These are phyloP conservation scores for Ophiostoma tasmaniense DNA, from an alignment of 2,329 filamentous ascomycete genomes.

Conservation along the genomic window DNA sequence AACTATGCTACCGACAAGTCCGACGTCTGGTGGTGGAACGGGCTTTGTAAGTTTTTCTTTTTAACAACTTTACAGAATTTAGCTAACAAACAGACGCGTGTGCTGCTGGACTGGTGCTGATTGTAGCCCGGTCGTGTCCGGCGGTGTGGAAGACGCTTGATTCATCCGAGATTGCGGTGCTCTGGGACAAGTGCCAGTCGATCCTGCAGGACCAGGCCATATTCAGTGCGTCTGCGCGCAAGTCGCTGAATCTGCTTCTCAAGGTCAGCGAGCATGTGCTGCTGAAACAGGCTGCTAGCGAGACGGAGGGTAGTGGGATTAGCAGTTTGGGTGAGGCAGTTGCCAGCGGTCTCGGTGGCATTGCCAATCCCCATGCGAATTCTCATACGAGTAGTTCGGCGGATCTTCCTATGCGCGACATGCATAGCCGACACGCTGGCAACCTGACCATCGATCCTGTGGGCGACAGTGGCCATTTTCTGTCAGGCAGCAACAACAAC, in stretches of 20 bases:
- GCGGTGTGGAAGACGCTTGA: slow-evolving; percentile 15
- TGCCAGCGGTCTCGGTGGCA: not conserved
- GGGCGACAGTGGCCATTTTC: not conserved
- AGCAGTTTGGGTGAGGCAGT: not conserved
- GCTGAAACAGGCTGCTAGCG: slow-evolving; percentile 12
- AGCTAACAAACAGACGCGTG: slow-evolving; percentile 9
- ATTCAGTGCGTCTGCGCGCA: slow-evolving; percentile 14
- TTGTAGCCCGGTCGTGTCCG: slow-evolving; percentile 15
- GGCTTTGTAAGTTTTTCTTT: slow-evolving; percentile 7
- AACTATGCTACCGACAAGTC: slow-evolving; percentile 12
- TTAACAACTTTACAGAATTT: no score
- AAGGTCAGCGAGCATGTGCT: slow-evolving; percentile 15
- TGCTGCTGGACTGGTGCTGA: slow-evolving; percentile 16
- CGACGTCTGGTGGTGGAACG: slow-evolving; percentile 19
- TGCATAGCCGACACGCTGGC: not conserved
- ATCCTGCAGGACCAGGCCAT: slow-evolving; percentile 15
- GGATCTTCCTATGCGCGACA: not conserved
- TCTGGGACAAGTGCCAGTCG: slow-evolving; percentile 16
- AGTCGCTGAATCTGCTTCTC: slow-evolving; percentile 15
- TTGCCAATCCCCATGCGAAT: not conserved
- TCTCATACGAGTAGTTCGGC: not conserved
- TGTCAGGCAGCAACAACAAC: not conserved
- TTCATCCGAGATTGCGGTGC: slow-evolving; percentile 4
- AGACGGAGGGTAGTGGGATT: not conserved
- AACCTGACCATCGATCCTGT: not conserved